Evolutionary conservation across 495 filamentous ascomycete species (phyloP), one percentile per base, ranked within the genome.

Genomic region (Paragyromitra xinjiangensis): DNA sequence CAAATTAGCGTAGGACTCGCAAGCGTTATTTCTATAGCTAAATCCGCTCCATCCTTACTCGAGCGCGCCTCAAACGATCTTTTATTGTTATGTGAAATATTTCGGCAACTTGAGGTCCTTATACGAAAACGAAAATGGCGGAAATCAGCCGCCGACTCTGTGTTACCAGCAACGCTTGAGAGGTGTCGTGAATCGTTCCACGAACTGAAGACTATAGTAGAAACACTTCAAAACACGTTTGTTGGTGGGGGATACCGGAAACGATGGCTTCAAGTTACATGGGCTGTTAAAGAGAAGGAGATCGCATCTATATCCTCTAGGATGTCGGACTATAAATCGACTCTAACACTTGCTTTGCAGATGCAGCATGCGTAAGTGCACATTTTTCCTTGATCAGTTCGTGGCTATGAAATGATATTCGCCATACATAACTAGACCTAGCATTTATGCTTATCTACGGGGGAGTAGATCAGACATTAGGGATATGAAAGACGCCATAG

Each of bases 281-380:
- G 62, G 62, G 26, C 40, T 34, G 2, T 12, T 1, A 64, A 45
- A 11, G 29, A 64, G 12, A 48, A 48, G 22, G 62, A 48, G 16
- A 64, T 64, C 14, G 39, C 62, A 2, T 19, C 62, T 24, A 29
- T 64, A 34, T 45, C 40, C 6, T 14, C 1, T 45, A 64, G 48
- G 11, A 45, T 64, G 1, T 12, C 42, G 4, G 40, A 34, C 48
- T 44, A 64, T n/a, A 64, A 64, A 40, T 29, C 62, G 1, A 50
- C 22, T 16, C 62, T 64, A 7, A 26, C 62, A 26, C 62, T 64
- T 2, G 48, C 62, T 2, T 48, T 64, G 22, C 62, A 64, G 11
- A 48, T 64, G 62, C 62, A 64, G 19, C 24, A 48, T 29, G 62
- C 62, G 62, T 64, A 48, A 50, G 62, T 1, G 6, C 3, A n/a